Percentiles rank a stretch among this genome's conserved stretches.
Conservation (phyloP, 1,284 basidiomycete genomes). For the Apiotrichum sp. region DNA sequence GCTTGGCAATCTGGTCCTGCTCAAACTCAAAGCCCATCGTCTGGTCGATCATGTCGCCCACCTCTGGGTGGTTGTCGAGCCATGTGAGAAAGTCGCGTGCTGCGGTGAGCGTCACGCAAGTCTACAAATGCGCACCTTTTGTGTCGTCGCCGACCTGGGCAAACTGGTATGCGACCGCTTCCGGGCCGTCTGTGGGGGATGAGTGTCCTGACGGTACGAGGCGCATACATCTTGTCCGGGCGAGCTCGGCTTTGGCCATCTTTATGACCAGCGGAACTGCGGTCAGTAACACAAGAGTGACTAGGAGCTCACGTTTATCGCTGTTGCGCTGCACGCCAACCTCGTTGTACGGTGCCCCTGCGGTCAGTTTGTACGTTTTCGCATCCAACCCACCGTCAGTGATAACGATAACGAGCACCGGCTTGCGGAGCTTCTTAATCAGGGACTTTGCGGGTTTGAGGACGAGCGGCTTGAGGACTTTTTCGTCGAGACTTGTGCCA, state of each 20-base stretch:
- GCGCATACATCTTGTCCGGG: not conserved
- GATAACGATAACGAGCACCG: conserved; percentile 37
- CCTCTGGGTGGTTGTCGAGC: conserved; percentile 7
- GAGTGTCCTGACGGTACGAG: not conserved
- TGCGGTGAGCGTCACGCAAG: not conserved
- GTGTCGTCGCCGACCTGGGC: conserved; percentile 16
- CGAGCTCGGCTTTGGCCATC: not conserved
- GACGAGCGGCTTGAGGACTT: conserved; percentile 8
- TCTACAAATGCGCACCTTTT: not conserved
- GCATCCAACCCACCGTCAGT: conserved; percentile 28
- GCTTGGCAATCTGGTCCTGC: conserved; percentile 6
- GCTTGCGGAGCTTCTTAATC: conserved; percentile 7
- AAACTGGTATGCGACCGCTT: conserved; percentile 9
- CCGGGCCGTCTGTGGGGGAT: conserved; percentile 4
- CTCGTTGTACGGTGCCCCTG: conserved; percentile 1
- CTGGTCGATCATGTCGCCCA: conserved; percentile 11
- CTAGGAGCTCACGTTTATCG: not conserved
- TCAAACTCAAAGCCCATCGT: conserved; percentile 16
- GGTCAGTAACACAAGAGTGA: not conserved
- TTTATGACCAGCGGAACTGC: not conserved
- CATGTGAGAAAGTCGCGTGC: conserved; percentile 6
- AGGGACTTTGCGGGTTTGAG: conserved; percentile 3
- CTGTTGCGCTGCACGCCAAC: conserved; percentile 3
- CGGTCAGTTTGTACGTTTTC: not conserved
- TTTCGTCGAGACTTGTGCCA: conserved; percentile 5